phyloP scores from a whole-genome alignment of 768 basidiomycete species.

The Phanerochaete sordida region DNA sequence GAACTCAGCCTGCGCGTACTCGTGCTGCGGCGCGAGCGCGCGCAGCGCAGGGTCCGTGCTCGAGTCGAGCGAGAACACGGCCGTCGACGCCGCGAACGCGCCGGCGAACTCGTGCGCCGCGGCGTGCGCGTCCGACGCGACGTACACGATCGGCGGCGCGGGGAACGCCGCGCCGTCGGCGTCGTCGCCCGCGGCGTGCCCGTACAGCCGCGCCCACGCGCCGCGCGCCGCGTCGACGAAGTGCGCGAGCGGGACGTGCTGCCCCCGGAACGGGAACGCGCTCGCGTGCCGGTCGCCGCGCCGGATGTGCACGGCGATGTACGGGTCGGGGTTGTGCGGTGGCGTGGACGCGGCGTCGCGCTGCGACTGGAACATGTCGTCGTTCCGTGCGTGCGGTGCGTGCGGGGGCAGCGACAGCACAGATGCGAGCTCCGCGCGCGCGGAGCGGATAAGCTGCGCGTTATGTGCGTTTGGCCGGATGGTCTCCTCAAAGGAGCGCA shows the following conservation, averaged over 20 bases:
- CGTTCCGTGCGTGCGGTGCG: not conserved
- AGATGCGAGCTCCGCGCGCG: slow-evolving; percentile 42
- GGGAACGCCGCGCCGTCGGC: slow-evolving; percentile 20
- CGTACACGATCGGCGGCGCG: slow-evolving; percentile 40
- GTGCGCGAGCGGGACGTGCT: slow-evolving; percentile 46
- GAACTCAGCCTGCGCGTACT: slow-evolving; percentile 56
- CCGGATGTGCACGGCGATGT: slow-evolving; percentile 60
- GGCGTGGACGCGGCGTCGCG: slow-evolving; percentile 6
- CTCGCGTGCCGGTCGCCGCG: slow-evolving; percentile 52
- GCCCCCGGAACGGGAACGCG: slow-evolving; percentile 40
- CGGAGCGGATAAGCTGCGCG: slow-evolving; percentile 42
- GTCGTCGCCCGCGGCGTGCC: slow-evolving; percentile 13
- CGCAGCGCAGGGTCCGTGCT: slow-evolving; percentile 41
- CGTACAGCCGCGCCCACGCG: slow-evolving; percentile 38
- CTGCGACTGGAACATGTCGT: not conserved
- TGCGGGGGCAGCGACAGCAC: slow-evolving; percentile 18
- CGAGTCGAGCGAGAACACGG: slow-evolving; percentile 43
- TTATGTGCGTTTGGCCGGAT: slow-evolving; percentile 52
- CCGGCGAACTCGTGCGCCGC: slow-evolving; percentile 40
- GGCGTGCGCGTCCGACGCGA: slow-evolving; percentile 58
- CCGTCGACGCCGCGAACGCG: slow-evolving; percentile 31
- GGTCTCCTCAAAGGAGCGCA: slow-evolving; percentile 43
- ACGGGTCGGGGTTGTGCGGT: slow-evolving; percentile 27
- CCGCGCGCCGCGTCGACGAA: slow-evolving; percentile 42
- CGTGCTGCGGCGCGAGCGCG: slow-evolving; percentile 44